Percentiles rank a stretch among this genome's conserved stretches.
Conservation (phyloP, 1,284 basidiomycete genomes). For the Ustilago trichophora region DNA sequence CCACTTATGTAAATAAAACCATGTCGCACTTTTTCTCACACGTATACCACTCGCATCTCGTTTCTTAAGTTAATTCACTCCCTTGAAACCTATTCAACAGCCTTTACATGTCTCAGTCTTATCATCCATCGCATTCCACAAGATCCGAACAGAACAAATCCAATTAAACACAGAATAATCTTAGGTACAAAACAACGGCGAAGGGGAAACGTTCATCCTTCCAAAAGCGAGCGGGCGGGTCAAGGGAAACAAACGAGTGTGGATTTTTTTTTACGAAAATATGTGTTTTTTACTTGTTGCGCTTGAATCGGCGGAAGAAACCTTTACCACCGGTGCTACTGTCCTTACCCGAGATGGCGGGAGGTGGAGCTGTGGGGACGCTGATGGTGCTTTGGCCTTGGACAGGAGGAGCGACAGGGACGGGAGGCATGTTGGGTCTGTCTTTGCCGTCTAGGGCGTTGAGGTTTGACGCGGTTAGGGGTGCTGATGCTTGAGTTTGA, state of each 20-base stretch:
- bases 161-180: too few relatives aligned
- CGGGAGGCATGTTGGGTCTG: slow-evolving; percentile 37
- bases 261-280: too few relatives aligned
- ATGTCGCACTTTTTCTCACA: too few relatives aligned
- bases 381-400: slow-evolving; percentile 31
- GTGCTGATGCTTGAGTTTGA: slow-evolving; percentile 15
- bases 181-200: slow-evolving; percentile 1
- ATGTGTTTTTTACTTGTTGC: slow-evolving; percentile 36
- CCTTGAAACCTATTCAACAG: too few relatives aligned
- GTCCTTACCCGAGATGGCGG: slow-evolving; percentile 31
- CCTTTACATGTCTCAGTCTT: too few relatives aligned
- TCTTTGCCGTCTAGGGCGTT: slow-evolving; percentile 21
- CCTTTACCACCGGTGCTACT: slow-evolving; percentile 27
- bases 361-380: slow-evolving; percentile 43
- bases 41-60: too few relatives aligned
- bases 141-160: too few relatives aligned
- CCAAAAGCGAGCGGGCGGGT: slow-evolving; percentile 13
- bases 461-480: slow-evolving; percentile 32
- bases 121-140: too few relatives aligned
- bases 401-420: slow-evolving; percentile 28
- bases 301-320: slow-evolving; percentile 43
- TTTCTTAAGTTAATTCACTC: too few relatives aligned
- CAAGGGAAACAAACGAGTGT: too few relatives aligned
- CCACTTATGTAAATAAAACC: too few relatives aligned
- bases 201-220: background rate